phyloP scores from a whole-genome alignment of 345 rosid genomes.

The Citrus sp. region DNA sequence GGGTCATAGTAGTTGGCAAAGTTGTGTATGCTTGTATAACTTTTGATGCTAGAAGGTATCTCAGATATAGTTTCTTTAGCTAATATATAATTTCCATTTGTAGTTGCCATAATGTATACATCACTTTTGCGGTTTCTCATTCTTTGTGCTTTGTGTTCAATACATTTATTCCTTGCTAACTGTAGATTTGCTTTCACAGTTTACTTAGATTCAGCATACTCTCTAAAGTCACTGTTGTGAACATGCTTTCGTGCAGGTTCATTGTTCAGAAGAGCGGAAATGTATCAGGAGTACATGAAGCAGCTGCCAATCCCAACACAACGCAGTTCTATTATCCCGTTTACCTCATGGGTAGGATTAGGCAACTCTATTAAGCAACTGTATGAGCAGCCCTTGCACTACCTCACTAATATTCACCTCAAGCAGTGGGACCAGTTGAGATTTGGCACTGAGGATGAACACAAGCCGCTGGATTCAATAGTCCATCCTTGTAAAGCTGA shows the following conservation, averaged over 20 bases:
- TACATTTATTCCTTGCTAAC: background rate
- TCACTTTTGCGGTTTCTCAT: background rate
- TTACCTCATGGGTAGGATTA: slow-evolving; percentile 68
- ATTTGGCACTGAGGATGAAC: slow-evolving; percentile 49
- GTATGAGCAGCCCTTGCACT: slow-evolving; percentile 87
- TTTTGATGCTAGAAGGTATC: background rate
- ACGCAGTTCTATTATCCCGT: slow-evolving; percentile 80
- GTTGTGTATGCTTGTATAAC: background rate
- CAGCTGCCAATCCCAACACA: slow-evolving; percentile 50
- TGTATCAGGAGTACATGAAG: slow-evolving; percentile 86
- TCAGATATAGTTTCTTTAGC: background rate
- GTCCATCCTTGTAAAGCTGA: slow-evolving; percentile 86
- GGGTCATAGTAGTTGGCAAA: background rate
- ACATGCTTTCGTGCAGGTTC: slow-evolving; percentile 28
- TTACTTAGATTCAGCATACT: slow-evolving; percentile 1
- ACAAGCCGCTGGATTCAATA: slow-evolving; percentile 46
- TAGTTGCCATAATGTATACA: background rate
- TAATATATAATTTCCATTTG: background rate
- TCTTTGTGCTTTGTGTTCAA: background rate
- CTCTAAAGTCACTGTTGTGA: background rate
- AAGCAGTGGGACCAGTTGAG: slow-evolving; percentile 73
- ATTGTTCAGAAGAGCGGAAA: slow-evolving; percentile 53
- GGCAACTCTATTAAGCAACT: slow-evolving; percentile 68
- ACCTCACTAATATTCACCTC: slow-evolving; percentile 63
- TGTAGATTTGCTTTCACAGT: background rate